These are phyloP conservation scores for Phytophthora cactorum DNA, from an alignment of 352 stramenopile genomes.

Conservation along the genomic window DNA sequence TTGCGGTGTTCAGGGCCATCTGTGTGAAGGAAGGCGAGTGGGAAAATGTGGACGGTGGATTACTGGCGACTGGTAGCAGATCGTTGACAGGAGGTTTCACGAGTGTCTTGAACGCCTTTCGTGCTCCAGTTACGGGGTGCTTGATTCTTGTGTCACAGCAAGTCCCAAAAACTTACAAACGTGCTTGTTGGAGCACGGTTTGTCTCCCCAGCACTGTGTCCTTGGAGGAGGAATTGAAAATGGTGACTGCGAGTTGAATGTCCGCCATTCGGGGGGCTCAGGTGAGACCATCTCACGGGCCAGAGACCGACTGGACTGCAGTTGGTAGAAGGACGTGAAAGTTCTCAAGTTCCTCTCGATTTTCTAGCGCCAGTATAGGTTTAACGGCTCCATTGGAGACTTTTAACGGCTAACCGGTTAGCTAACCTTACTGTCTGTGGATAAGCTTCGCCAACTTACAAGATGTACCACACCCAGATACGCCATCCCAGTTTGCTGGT, in stretches of 20 bases:
- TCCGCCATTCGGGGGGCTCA: conserved; percentile 9
- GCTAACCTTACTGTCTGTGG: conserved; percentile 17
- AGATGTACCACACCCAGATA: neutral
- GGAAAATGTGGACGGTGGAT: conserved; percentile 19
- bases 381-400: conserved; percentile 1
- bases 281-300: conserved; percentile 28
- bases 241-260: conserved; percentile 33
- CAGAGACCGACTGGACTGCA: conserved; percentile 28
- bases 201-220: conserved; percentile 9
- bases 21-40: conserved; percentile 18
- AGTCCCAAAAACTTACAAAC: too few relatives aligned
- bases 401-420: conserved; percentile 13
- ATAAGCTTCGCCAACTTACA: neutral
- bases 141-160: conserved; percentile 19
- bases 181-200: too few relatives aligned
- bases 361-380: conserved; percentile 13
- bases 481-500: neutral
- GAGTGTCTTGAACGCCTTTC: conserved; percentile 23
- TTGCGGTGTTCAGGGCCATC: conserved; percentile 46
- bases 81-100: conserved; percentile 18
- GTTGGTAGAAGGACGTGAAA: conserved; percentile 18
- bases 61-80: neutral
- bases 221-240: conserved; percentile 12
- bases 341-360: conserved; percentile 11
- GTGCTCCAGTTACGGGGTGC: conserved; percentile 22